These are phyloP conservation scores for Penicillium daleae DNA, from an alignment of 495 filamentous ascomycete genomes.

Conservation along the genomic window DNA sequence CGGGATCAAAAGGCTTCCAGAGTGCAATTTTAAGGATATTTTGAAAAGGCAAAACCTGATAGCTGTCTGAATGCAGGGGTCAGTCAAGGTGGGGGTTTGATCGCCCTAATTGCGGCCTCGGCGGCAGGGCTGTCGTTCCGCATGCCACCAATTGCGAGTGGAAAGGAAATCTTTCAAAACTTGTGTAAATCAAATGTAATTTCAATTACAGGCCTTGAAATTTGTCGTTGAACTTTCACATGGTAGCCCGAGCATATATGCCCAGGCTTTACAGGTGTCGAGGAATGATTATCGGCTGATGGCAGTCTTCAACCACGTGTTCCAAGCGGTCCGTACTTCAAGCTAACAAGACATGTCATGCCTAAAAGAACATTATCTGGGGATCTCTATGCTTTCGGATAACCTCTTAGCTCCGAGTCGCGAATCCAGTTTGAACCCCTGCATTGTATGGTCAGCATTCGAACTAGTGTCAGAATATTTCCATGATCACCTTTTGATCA, in stretches of 20 bases:
- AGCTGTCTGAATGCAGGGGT: not conserved
- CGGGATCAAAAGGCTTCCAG: constrained; percentile 3
- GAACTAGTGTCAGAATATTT: not conserved
- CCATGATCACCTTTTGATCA: not conserved
- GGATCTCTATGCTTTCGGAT: not conserved
- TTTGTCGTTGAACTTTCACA: not conserved
- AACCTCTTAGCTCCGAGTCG: not conserved
- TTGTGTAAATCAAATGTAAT: not conserved
- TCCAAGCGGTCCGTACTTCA: not conserved
- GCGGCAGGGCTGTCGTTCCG: not conserved
- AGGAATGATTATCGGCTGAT: not conserved
- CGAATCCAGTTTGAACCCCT: not conserved
- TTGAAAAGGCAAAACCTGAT: too few species aligned
- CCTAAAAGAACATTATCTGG: not conserved
- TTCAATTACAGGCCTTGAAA: not conserved
- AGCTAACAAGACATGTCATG: not conserved
- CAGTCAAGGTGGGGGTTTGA: not conserved
- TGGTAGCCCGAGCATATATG: not conserved
- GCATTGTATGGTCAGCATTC: not conserved
- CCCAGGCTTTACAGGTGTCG: not conserved
- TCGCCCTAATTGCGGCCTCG: not conserved
- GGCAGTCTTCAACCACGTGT: not conserved
- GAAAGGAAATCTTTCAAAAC: not conserved
- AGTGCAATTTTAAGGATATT: too few species aligned
- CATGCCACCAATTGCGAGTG: too few species aligned